These are phyloP conservation scores for Pestalotiopsis fici DNA, from an alignment of 2,329 filamentous ascomycete species.

Conservation along the genomic window DNA sequence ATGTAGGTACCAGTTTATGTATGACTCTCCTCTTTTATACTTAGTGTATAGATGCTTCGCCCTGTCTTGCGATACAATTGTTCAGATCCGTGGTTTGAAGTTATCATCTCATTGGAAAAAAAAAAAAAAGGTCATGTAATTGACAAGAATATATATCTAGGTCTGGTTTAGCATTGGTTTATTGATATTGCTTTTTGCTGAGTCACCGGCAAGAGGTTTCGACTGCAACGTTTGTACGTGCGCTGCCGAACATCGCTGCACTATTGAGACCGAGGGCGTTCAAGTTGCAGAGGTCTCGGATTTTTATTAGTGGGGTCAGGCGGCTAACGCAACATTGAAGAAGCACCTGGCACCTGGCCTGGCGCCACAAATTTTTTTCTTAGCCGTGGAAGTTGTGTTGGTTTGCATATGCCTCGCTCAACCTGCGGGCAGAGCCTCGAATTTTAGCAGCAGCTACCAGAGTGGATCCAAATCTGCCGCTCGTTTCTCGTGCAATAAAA, in stretches of 20 bases:
- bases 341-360: no score
- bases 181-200: neutral
- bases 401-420: neutral
- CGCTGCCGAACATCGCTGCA: neutral
- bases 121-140: neutral
- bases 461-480: neutral
- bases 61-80: neutral
- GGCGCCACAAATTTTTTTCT: neutral
- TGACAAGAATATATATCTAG: neutral
- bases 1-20: neutral
- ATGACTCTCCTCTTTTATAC: neutral
- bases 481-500: constrained; percentile 1
- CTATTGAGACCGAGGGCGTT: no score
- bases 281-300: no score
- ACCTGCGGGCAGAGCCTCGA: neutral
- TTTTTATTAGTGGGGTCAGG: no score
- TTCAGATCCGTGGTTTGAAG: no score
- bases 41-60: neutral
- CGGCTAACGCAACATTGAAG: no score
- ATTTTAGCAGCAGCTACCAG: neutral
- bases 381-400: neutral
- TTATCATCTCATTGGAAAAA: no score
- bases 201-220: neutral
- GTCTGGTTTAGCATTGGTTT: neutral
- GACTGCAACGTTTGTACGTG: neutral